phyloP scores from a whole-genome alignment of 1,139 yeast genomes.

The Candida pseudoviswanathii region DNA sequence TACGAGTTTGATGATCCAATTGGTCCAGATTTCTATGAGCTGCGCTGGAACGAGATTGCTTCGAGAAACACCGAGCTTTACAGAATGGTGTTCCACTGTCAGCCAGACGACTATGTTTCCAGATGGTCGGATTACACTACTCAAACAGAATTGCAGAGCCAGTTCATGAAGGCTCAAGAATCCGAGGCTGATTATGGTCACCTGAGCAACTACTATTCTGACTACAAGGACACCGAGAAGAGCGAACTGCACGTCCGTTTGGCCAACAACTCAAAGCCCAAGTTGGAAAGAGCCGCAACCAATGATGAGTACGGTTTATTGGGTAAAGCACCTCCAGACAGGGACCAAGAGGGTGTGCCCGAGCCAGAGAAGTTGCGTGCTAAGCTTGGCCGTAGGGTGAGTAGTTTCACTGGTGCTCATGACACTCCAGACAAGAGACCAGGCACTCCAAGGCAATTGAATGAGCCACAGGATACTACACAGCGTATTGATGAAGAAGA shows the following conservation, averaged over 20 bases:
- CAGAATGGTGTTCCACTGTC: conserved; percentile 86
- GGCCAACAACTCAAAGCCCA: neutral
- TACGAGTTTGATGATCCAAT: conserved; percentile 87
- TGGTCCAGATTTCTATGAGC: conserved; percentile 75
- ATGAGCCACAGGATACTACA: neutral
- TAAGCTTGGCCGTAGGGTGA: conserved; percentile 14
- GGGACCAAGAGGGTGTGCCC: conserved; percentile 7
- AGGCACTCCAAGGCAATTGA: conserved; percentile 1
- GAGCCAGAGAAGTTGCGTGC: conserved; percentile 13
- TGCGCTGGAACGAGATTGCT: conserved; percentile 86
- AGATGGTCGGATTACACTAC: conserved; percentile 90
- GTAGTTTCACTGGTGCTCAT: conserved; percentile 10
- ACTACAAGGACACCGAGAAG: conserved; percentile 3
- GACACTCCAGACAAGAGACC: neutral
- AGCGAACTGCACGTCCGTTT: conserved; percentile 11
- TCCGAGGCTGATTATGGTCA: conserved; percentile 34
- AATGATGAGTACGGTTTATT: conserved; percentile 37
- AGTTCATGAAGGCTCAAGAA: conserved; percentile 55
- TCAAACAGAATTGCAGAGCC: conserved; percentile 57
- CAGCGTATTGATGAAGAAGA: neutral
- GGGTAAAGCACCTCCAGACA: conserved; percentile 40
- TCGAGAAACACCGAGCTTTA: conserved; percentile 79
- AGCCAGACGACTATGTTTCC: conserved; percentile 87
- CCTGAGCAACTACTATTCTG: conserved; percentile 16
- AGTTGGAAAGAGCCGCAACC: neutral